Evolutionary conservation across 345 rosid species (phyloP), one percentile per base, ranked within the genome.

Genomic region (Pugionium dolabratum): DNA sequence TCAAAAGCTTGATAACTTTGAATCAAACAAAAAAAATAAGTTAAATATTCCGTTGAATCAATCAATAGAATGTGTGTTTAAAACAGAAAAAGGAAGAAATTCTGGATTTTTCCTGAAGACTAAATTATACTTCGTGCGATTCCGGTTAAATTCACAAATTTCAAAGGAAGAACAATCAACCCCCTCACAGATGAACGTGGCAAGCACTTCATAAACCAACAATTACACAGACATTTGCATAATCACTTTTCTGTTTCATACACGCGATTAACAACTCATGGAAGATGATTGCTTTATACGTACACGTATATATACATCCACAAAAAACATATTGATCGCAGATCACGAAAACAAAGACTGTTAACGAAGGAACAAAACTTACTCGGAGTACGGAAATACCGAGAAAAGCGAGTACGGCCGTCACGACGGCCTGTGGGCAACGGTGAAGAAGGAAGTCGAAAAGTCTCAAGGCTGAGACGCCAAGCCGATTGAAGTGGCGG

Each of bases 381-480:
- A 82, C 83, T 61, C 1, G 78, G 78, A 27, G 74, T 68, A 41
- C 42, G 69, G 6, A 67, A 49, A 36, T 39, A 62, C 30, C 78
- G 79, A 37, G 76, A 60, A 0, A 60, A 61, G 42, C 75, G 66
- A 62, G 83, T 67, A 41, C 77, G 51, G 11, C 47, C 59, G 56
- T 29, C 26, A 28, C 41, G 59, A 27, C 47, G 60, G 32, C 48
- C 59, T 36, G 5, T 37, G 48, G 37, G 52, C 2, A 40, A 27
- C 42, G 42, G 35, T 3, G 48, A 59, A n/a, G 62, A 74, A 7
- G 80, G 79, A 6, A 84, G 77, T 5, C 76, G 82, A 50, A 81
- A 84, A 37, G 75, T 57, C 25, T 84, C 78, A 57, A 84, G 79
- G 39, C 49, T 71, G 57, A 84, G 81, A 64, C 83, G 79, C 88